Evolutionary conservation across 2,329 filamentous ascomycete species (phyloP), one percentile per base, ranked within the genome.

Genomic region (Penicillium janthinellum): DNA sequence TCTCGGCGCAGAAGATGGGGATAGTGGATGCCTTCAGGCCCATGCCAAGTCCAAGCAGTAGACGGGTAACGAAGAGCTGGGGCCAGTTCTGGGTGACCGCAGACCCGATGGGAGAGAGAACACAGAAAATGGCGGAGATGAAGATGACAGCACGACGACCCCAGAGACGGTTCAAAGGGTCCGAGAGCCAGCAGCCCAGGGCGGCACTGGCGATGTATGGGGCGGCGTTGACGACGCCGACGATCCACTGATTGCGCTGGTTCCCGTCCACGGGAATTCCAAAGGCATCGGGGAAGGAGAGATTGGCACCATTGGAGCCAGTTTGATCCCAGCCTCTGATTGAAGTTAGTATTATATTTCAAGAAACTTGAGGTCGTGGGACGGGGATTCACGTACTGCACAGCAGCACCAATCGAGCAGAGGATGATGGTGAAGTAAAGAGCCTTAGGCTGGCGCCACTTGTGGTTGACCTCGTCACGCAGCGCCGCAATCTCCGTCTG

Each of bases 81-180:
- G 72, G 74, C 85, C 86, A 90, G 38, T 74, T 84, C 63, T 88
- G 85, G 8, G 81, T 80, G 15, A 85, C 67, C 0, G 82, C 89
- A 55, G 84, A 86, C n/a, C 87, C 89, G 62, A 92, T 85, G 1
- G 89, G 86, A 1, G 89, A 82, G 71, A 89, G 82, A 34, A 91
- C 78, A 70, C 84, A 88, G 70, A 90, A 87, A 65, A 88, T 75
- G 12, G 84, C 85, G 6, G 83, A 82, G 48, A 88, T 71, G 69
- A 89, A 89, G 61, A 90, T 90, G 48, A 85, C 83, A 11, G 86
- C 85, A 54, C 86, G 83, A 41, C 87, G 85, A 39, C 86, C 87
- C 31, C 86, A 65, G 11, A 75, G 75, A 42, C 83, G 75, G 67
- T 90, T 90, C 12, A 86, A 66, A 0, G 86, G 86, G 62, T 90